phyloP scores from a whole-genome alignment of 2,329 filamentous ascomycete species.

The Pseudogymnoascus destructans region DNA sequence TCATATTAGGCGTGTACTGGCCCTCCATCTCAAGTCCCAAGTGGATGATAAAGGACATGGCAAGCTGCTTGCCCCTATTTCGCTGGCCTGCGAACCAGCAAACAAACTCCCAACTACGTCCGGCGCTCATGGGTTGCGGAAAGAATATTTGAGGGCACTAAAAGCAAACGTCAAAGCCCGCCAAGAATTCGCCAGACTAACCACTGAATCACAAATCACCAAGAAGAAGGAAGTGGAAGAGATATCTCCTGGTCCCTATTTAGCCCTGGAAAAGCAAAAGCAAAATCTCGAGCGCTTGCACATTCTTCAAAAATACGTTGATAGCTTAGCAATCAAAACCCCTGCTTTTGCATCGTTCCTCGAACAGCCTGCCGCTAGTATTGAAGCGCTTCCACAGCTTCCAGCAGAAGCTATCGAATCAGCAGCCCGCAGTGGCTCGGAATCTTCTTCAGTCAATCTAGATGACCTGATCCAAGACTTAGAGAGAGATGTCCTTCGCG shows the following conservation, averaged over 20 bases:
- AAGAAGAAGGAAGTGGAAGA: constrained; percentile 10
- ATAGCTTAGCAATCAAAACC: constrained; percentile 38
- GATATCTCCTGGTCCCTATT: constrained; percentile 35
- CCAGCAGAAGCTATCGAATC: constrained; percentile 20
- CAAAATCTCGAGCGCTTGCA: constrained; percentile 39
- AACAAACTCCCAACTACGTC: constrained; percentile 28
- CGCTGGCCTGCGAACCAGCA: constrained; percentile 33
- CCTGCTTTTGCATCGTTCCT: constrained; percentile 38
- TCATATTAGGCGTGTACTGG: constrained; percentile 42
- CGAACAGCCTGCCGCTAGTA: constrained; percentile 26
- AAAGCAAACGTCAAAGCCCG: constrained; percentile 39
- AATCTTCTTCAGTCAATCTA: constrained; percentile 31
- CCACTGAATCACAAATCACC: constrained; percentile 16
- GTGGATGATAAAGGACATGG: constrained; percentile 33
- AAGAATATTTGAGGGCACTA: constrained; percentile 42
- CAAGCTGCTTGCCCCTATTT: constrained; percentile 26
- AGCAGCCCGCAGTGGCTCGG: constrained; percentile 13
- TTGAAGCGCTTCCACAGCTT: constrained; percentile 20
- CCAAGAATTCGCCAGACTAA: constrained; percentile 30
- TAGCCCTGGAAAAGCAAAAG: constrained; percentile 38
- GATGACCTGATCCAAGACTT: constrained; percentile 37
- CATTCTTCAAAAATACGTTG: constrained; percentile 38
- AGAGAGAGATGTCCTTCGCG: constrained; percentile 44
- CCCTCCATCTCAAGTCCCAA: constrained; percentile 39
- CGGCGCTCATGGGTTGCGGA: constrained; percentile 34